phyloP scores from a whole-genome alignment of 805 yeast species.

The Ogataea nakhonphanomensis region DNA sequence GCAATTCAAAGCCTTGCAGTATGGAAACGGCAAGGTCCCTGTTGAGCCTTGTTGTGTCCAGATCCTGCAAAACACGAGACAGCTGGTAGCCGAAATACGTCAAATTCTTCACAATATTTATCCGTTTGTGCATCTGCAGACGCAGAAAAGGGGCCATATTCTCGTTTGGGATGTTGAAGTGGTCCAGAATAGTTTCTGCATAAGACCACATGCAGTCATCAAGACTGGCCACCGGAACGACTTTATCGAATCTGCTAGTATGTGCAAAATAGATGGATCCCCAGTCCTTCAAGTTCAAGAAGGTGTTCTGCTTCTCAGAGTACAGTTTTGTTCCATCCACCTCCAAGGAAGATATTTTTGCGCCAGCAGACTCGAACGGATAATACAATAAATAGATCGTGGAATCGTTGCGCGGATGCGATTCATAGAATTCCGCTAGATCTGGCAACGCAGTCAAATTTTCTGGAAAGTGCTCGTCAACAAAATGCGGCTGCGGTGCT shows the following conservation, averaged over 20 bases:
- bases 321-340: conserved; percentile 18
- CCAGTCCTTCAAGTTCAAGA: conserved; percentile 20
- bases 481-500: not conserved
- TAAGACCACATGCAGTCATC: conserved; percentile 28
- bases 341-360: conserved; percentile 11
- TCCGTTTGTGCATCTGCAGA: conserved; percentile 22
- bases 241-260: conserved; percentile 1
- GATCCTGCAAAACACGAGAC: conserved; percentile 9
- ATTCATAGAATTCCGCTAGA: conserved; percentile 18
- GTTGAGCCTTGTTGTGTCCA: conserved; percentile 3
- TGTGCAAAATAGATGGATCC: conserved; percentile 30
- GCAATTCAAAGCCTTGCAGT: conserved; percentile 14
- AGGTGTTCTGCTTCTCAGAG: conserved; percentile 20
- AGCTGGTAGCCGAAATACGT: conserved; percentile 19
- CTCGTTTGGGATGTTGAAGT: conserved; percentile 19
- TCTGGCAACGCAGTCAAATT: conserved; percentile 25
- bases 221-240: not conserved
- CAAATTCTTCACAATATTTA: conserved; percentile 23
- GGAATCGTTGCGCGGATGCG: not conserved
- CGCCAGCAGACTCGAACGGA: conserved; percentile 26
- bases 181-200: conserved; percentile 20
- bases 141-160: conserved; percentile 25
- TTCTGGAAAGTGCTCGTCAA: conserved; percentile 22
- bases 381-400: conserved; percentile 21
- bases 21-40: conserved; percentile 10